Evolutionary conservation across 2,329 filamentous ascomycete genomes (phyloP).

Genomic region (Graphiopsis chlorocephala): DNA sequence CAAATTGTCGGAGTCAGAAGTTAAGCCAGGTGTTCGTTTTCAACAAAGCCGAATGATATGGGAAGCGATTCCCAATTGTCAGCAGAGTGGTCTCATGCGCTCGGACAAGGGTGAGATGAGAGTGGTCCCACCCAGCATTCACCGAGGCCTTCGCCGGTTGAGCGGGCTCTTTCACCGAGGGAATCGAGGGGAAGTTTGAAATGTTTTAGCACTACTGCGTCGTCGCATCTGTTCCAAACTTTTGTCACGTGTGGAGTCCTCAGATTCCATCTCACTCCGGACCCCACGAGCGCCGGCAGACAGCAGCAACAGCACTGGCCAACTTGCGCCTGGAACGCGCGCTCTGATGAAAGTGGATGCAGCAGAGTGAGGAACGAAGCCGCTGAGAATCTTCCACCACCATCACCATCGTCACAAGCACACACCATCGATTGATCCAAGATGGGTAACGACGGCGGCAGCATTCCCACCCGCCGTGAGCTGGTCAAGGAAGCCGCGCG

Average conservation of each 20-base stretch:
- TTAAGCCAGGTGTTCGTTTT: conserved; percentile 10
- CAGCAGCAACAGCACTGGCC: conserved; percentile 6
- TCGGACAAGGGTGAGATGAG: not conserved
- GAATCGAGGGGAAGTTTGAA: not conserved
- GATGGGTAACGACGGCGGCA: conserved; percentile 97
- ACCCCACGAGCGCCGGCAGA: conserved; percentile 1
- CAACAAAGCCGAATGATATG: conserved; percentile 9
- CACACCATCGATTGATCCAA: conserved; percentile 17
- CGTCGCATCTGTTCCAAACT: not conserved
- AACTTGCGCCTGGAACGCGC: conserved; percentile 8
- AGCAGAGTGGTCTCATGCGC: conserved; percentile 5
- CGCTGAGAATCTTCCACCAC: not conserved
- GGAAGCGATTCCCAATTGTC: not conserved
- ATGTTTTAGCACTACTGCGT: not conserved
- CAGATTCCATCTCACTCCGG: not conserved
- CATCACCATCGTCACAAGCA: not conserved
- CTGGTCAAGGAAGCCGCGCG: conserved; percentile 92
- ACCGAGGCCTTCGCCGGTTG: conserved; percentile 8
- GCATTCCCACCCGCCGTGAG: conserved; percentile 91
- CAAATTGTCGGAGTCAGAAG: not conserved
- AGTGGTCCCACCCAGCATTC: not conserved
- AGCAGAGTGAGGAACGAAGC: not conserved
- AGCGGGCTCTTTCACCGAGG: conserved; percentile 5
- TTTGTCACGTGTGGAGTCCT: not conserved
- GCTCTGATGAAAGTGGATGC: not conserved